phyloP scores from a whole-genome alignment of 257 asterid genomes.

The Solanum paucissectum region DNA sequence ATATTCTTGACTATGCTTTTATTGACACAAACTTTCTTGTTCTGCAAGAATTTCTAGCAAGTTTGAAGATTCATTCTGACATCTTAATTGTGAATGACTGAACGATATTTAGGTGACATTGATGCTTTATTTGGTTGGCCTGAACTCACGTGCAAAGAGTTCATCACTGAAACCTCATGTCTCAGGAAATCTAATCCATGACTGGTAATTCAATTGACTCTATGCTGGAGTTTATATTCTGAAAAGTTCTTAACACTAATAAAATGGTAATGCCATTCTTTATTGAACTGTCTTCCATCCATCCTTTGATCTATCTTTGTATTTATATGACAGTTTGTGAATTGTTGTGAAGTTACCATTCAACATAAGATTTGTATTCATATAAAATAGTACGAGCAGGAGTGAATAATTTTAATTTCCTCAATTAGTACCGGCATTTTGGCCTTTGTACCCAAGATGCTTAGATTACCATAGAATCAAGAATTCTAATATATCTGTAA shows the following conservation, averaged over 20 bases:
- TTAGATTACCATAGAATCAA: neutral
- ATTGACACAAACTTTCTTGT: neutral
- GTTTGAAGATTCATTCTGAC: neutral
- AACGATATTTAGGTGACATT: conserved; percentile 40
- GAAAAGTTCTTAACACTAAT: neutral
- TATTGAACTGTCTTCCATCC: neutral
- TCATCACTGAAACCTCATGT: conserved; percentile 82
- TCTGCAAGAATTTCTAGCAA: neutral
- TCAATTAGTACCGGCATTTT: neutral
- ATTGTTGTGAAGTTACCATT: neutral
- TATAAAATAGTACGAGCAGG: neutral
- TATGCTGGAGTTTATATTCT: neutral
- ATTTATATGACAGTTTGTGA: neutral
- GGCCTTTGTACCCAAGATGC: neutral
- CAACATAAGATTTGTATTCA: neutral
- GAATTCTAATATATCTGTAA: neutral
- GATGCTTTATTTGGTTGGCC: conserved; percentile 58
- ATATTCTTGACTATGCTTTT: neutral
- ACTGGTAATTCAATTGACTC: conserved; percentile 46
- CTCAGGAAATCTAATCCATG: conserved; percentile 73
- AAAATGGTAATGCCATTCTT: neutral
- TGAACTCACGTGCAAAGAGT: conserved; percentile 46
- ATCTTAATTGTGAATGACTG: conserved; percentile 2
- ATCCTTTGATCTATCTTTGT: neutral
- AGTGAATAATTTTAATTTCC: neutral